phyloP scores from a whole-genome alignment of 257 asterid genomes.

The Perilla frutescens region DNA sequence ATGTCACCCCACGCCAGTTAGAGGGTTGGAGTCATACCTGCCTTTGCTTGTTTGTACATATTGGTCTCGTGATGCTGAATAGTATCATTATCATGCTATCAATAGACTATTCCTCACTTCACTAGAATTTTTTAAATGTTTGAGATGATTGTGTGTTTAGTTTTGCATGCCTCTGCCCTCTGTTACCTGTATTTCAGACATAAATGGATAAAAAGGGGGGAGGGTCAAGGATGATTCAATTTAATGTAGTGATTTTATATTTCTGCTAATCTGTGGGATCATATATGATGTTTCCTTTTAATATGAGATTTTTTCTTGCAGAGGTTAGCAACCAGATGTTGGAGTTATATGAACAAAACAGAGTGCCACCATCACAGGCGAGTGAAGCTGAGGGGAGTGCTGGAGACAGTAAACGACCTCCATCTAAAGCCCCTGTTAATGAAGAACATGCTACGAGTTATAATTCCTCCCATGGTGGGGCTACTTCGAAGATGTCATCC shows the following conservation, averaged over 20 bases:
- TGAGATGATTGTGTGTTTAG: conserved; percentile 24
- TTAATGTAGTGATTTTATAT: conserved; percentile 15
- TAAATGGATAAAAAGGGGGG: conserved; percentile 31
- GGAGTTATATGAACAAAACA: conserved; percentile 81
- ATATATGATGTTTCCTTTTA: neutral
- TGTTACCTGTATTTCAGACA: conserved; percentile 17
- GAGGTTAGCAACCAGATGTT: conserved; percentile 98
- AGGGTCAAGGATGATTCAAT: conserved; percentile 36
- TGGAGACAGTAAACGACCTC: conserved; percentile 66
- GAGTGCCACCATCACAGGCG: conserved; percentile 69
- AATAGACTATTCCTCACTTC: conserved; percentile 27
- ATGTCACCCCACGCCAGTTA: conserved; percentile 98
- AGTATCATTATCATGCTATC: conserved; percentile 28
- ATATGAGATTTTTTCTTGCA: conserved; percentile 53
- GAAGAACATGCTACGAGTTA: conserved; percentile 50
- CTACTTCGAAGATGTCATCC: conserved; percentile 48
- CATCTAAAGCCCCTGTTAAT: conserved; percentile 50
- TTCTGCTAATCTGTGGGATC: conserved; percentile 20
- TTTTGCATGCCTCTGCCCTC: conserved; percentile 12
- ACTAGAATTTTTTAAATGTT: conserved; percentile 4
- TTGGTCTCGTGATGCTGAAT: conserved; percentile 26
- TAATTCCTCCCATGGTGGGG: conserved; percentile 52
- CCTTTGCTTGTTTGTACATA: conserved; percentile 40
- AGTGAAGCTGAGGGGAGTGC: conserved; percentile 87
- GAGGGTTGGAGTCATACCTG: conserved; percentile 82